phyloP scores from a whole-genome alignment of 1,284 basidiomycete species.

The Lentinus polychrous region DNA sequence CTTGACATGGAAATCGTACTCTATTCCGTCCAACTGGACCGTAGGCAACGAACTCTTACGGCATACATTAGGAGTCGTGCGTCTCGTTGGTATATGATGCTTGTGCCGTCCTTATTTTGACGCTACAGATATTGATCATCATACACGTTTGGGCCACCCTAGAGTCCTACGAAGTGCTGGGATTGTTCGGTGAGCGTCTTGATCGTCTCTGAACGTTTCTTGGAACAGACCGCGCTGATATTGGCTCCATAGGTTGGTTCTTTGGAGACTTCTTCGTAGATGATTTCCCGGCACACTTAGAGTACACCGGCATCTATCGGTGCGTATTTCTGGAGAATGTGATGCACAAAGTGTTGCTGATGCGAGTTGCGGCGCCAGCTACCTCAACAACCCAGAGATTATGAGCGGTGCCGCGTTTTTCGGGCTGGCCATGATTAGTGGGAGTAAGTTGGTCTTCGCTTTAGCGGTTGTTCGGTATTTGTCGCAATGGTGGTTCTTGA shows the following conservation, averaged over 20 bases:
- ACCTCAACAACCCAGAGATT: conserved; percentile 93
- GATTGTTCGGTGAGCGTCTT: conserved; percentile 67
- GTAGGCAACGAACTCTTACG: conserved; percentile 86
- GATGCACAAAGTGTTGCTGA: background rate
- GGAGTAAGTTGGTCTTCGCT: conserved; percentile 78
- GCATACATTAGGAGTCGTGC: conserved; percentile 78
- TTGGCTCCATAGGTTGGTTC: conserved; percentile 70
- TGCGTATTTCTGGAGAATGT: conserved; percentile 23
- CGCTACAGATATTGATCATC: conserved; percentile 68
- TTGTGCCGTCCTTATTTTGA: too few relatives aligned
- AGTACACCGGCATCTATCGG: conserved; percentile 96
- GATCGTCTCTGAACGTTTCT: background rate
- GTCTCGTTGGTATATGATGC: conserved; percentile 24
- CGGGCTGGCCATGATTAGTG: conserved; percentile 86
- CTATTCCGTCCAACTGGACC: conserved; percentile 76
- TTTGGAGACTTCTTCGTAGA: conserved; percentile 98
- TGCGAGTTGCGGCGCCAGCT: conserved; percentile 33
- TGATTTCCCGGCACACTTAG: conserved; percentile 84
- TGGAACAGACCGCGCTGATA: conserved; percentile 5
- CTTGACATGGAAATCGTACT: conserved; percentile 85
- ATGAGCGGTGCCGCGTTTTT: conserved; percentile 96
- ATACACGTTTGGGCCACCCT: conserved; percentile 89
- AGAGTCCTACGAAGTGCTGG: conserved; percentile 89
- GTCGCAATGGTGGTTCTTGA: conserved; percentile 89
- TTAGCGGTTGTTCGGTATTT: conserved; percentile 85